Conservation (phyloP, 2,329 filamentous ascomycete genomes). For the Colletotrichum tropicale region DNA sequence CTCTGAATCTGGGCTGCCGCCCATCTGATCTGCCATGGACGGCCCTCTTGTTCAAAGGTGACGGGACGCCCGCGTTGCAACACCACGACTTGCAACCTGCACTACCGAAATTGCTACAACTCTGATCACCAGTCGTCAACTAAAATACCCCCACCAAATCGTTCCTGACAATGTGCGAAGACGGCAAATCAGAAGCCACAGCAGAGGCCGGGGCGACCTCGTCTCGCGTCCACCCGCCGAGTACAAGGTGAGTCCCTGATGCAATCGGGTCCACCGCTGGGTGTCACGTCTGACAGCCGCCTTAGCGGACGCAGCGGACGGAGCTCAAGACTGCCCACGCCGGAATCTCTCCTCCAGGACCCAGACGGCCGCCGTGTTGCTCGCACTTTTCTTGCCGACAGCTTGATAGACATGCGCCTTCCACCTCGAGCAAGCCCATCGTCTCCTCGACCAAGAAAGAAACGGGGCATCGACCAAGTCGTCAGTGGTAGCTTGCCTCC, state of each 20-base stretch:
- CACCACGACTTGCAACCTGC: background rate
- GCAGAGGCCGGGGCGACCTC: background rate
- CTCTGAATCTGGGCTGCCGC: background rate
- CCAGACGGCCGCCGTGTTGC: background rate
- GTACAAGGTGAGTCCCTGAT: slow-evolving; percentile 4
- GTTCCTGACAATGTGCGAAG: background rate
- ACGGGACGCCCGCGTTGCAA: background rate
- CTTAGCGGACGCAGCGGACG: background rate
- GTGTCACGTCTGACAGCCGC: slow-evolving; percentile 3
- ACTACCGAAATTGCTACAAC: background rate
- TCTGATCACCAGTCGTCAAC: background rate
- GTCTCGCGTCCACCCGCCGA: slow-evolving; percentile 10
- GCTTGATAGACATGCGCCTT: slow-evolving; percentile 11
- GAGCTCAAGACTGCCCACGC: slow-evolving; percentile 9
- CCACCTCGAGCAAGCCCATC: background rate
- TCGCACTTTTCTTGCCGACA: slow-evolving; percentile 3
- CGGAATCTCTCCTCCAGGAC: background rate
- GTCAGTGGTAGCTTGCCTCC: slow-evolving; percentile 4
- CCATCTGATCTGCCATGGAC: background rate
- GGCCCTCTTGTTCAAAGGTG: background rate
- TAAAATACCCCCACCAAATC: background rate
- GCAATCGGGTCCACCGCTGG: background rate
- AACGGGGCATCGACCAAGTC: slow-evolving; percentile 7
- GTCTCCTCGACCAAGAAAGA: background rate
- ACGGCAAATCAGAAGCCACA: background rate